Evolutionary conservation across 2,329 filamentous ascomycete genomes (phyloP).

Genomic region (Claviceps humidiphila): DNA sequence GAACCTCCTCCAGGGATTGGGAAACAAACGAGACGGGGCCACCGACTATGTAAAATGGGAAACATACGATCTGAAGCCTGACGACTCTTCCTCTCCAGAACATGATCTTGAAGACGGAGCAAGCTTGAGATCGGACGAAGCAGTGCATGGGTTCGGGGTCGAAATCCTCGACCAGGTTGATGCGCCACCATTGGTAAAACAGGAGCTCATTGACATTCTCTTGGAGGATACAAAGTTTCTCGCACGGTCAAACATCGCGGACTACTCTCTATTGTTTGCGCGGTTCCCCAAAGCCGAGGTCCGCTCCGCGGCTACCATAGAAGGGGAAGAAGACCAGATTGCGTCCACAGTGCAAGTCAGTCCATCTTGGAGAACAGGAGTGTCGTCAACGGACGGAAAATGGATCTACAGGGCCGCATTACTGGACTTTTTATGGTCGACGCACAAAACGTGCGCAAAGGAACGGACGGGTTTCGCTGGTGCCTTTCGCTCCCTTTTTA

Average conservation of each 20-base stretch:
- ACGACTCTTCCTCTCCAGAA: constrained; percentile 64
- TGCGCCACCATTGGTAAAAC: constrained; percentile 40
- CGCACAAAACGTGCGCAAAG: constrained; percentile 53
- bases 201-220: constrained; percentile 40
- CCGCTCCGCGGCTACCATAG: constrained; percentile 6
- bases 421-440: constrained; percentile 69
- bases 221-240: constrained; percentile 51
- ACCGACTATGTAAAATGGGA: constrained; percentile 40
- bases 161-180: constrained; percentile 53
- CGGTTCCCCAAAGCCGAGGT: constrained; percentile 21
- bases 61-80: constrained; percentile 62
- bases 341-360: neutral
- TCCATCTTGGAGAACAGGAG: constrained; percentile 44
- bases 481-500: constrained; percentile 47
- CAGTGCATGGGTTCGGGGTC: constrained; percentile 53
- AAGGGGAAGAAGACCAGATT: neutral
- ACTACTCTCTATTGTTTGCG: constrained; percentile 64
- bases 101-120: constrained; percentile 52
- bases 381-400: constrained; percentile 47
- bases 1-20: constrained; percentile 52
- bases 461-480: constrained; percentile 53
- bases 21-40: constrained; percentile 21
- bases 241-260: constrained; percentile 50
- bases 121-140: constrained; percentile 46
- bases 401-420: constrained; percentile 55